A percentile compares a stretch with the other conserved stretches of the same genome.
Conservation (phyloP, 345 rosid species). For the Arabis alpina region DNA sequence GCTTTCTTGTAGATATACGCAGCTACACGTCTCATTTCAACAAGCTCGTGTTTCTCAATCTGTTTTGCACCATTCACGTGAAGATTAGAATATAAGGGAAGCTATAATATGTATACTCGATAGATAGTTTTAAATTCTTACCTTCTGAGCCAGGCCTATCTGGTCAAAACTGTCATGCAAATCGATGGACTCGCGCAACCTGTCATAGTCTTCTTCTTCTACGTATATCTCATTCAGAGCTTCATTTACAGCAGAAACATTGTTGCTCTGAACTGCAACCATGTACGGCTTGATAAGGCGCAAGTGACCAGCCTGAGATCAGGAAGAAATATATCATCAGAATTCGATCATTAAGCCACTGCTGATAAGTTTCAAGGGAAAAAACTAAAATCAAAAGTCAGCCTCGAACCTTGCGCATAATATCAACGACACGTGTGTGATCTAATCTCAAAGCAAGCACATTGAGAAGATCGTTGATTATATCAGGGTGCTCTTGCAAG, state of each 20-base stretch:
- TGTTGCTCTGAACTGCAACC: conserved; percentile 98
- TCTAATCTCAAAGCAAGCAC: conserved; percentile 96
- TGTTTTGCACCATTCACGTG: conserved; percentile 41
- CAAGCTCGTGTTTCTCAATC: conserved; percentile 99
- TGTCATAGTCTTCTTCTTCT: conserved; percentile 96
- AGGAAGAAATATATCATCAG: conserved; percentile 3
- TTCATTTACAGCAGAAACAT: conserved; percentile 93
- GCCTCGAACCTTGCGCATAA: conserved; percentile 84
- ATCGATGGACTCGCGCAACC: conserved; percentile 92
- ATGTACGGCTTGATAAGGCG: conserved; percentile 96
- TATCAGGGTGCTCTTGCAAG: conserved; percentile 98
- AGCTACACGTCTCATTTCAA: conserved; percentile 99
- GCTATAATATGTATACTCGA: not conserved
- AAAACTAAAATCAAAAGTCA: conserved; percentile 5
- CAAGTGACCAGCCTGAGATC: conserved; percentile 87
- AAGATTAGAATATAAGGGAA: conserved; percentile 9
- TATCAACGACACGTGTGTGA: conserved; percentile 97
- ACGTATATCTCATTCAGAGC: conserved; percentile 92
- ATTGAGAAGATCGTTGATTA: conserved; percentile 91
- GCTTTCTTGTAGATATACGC: conserved; percentile 99
- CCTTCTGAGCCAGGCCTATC: conserved; percentile 96
- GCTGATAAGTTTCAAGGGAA: conserved; percentile 15
- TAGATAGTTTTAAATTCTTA: conserved; percentile 34
- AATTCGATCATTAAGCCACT: conserved; percentile 7
- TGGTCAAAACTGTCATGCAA: conserved; percentile 93